Evolutionary conservation across 1,139 yeast genomes (phyloP), one percentile per base, ranked within the genome.

Genomic region (Yamadazyma epiphylla): DNA sequence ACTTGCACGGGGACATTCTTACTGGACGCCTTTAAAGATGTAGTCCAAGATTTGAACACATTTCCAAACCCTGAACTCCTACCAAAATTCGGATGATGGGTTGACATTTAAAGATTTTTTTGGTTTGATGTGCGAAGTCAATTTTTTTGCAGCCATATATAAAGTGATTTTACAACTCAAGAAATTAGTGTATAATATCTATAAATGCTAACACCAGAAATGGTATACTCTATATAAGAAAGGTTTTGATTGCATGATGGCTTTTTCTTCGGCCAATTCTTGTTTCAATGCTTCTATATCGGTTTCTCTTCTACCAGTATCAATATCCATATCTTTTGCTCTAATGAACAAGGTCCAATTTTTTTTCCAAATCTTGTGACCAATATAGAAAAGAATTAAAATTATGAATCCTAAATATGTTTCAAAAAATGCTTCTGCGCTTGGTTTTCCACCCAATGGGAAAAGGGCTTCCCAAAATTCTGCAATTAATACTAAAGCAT

Each of bases 21-120:
- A 24, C 51, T 52, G 31, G 46, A 32, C 3, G 66, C 41, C 41
- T 71, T 72, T 41, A 77, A 64, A 2, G 80, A 60, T 40, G 64
- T 71, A 1, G 82, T 67, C 38, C 78, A 53, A 0, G 80, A 69
- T 46, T 72, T 74, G 53, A 79, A 64, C 31, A 76, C 77, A 35
- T 60, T 64, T 3, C 74, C 67, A 25, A 70, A 35, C 5, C 73
- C 70, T 10, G 65, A 53, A 27, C 55, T 42, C 29, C 53, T 37
- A n/a, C 55, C 51, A 32, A 61, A 55, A 20, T 48, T 43, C 13
- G 69, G 69, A 36, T 58, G 64, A 37, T 64, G 66, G 6, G 46
- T 42, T n/a, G 48, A 43, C 48, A 43, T 43, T 7, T 6, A 8
- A 7, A 21, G 13, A n/a, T n/a, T 5, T 8, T 11, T 11, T 6